Evolutionary conservation across 2,329 filamentous ascomycete species (phyloP).

Genomic region (Neofusicoccum sp.): DNA sequence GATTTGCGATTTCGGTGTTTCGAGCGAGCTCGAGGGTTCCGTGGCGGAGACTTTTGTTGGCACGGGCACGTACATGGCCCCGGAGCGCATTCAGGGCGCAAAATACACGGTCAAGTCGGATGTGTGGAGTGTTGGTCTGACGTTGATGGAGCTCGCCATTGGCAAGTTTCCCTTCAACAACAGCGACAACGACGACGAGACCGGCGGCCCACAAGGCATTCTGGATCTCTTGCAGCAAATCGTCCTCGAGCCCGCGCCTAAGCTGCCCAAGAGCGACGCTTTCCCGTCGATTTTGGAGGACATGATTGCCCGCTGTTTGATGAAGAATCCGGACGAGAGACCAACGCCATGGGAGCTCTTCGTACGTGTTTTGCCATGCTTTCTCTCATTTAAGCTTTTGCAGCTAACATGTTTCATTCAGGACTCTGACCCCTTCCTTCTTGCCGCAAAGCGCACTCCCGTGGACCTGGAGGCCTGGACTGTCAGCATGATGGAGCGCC

Average conservation of each 20-base stretch:
- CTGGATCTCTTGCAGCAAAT: conserved; percentile 95
- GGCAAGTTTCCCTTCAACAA: conserved; percentile 95
- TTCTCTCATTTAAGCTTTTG: not conserved
- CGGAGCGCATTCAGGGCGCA: conserved; percentile 93
- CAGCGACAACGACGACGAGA: conserved; percentile 68
- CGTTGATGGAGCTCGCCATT: conserved; percentile 95
- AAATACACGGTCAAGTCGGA: conserved; percentile 98
- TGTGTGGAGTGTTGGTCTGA: conserved; percentile 96
- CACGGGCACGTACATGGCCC: conserved; percentile 98
- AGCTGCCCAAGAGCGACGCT: conserved; percentile 91
- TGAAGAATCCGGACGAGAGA: conserved; percentile 82
- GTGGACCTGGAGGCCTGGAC: conserved; percentile 95
- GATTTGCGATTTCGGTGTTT: conserved; percentile 98
- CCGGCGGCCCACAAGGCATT: conserved; percentile 81
- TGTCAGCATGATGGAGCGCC: conserved; percentile 85
- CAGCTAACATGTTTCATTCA: conserved; percentile 39
- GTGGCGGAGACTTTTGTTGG: conserved; percentile 98
- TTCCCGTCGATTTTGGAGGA: conserved; percentile 94
- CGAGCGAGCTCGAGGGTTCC: conserved; percentile 94
- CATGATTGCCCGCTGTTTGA: conserved; percentile 93
- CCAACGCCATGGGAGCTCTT: conserved; percentile 93
- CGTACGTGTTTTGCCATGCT: conserved; percentile 55
- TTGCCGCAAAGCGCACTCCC: conserved; percentile 93
- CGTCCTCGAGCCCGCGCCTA: conserved; percentile 91
- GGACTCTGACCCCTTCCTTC: conserved; percentile 92